phyloP scores from a whole-genome alignment of 768 basidiomycete genomes.

The Tylopilus felleus region DNA sequence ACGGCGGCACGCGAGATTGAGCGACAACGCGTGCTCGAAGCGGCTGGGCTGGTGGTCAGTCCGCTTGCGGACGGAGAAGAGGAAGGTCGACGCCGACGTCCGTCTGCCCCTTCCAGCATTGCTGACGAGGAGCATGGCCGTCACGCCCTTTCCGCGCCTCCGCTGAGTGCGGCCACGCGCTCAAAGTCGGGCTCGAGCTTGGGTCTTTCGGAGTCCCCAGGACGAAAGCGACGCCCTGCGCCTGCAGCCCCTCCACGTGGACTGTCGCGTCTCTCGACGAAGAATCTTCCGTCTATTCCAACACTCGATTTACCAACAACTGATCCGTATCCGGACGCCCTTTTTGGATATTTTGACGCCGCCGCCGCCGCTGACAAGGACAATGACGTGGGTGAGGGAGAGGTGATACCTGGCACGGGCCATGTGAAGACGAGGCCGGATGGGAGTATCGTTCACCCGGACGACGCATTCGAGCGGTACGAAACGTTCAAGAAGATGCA shows the following conservation, averaged over 20 bases:
- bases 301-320: slow-evolving; percentile 25
- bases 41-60: slow-evolving; percentile 82
- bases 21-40: slow-evolving; percentile 78
- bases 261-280: slow-evolving; percentile 26
- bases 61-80: not conserved
- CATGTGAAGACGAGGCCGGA: slow-evolving; percentile 15
- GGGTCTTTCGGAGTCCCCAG: slow-evolving; percentile 37
- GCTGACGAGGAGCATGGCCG: not conserved
- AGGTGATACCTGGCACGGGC: not conserved
- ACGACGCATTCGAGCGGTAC: slow-evolving; percentile 89
- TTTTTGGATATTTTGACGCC: not conserved
- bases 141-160: not conserved
- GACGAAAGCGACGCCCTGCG: slow-evolving; percentile 26
- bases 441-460: slow-evolving; percentile 37
- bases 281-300: slow-evolving; percentile 58
- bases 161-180: not conserved
- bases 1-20: slow-evolving; percentile 66
- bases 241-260: slow-evolving; percentile 21
- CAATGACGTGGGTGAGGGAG: not conserved
- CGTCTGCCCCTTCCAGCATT: not conserved
- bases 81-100: not conserved
- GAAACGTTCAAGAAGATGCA: slow-evolving; percentile 71
- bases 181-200: slow-evolving; percentile 14
- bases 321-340: not conserved
- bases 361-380: not conserved